Percentiles rank a stretch among this genome's conserved stretches.
Evolutionary conservation across 495 filamentous ascomycete genomes (phyloP).

Genomic region (Trichoderma reesei): DNA sequence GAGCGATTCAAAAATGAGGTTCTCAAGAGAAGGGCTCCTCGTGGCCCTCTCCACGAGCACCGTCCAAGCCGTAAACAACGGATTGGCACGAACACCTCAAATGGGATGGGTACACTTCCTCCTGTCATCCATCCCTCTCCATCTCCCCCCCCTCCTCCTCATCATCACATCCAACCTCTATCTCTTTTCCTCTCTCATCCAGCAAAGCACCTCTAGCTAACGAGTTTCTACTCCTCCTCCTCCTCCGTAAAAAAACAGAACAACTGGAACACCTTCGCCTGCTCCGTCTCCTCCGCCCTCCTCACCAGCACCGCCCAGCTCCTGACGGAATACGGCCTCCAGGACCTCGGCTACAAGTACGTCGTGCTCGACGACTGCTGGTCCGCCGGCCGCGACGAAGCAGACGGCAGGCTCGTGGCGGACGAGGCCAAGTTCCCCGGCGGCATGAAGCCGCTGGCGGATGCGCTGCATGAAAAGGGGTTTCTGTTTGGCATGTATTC

Average conservation of each 20-base stretch:
- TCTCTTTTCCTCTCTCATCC: no score
- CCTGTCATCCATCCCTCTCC: not conserved
- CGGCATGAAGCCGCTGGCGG: constrained; percentile 44
- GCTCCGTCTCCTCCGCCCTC: constrained; percentile 38
- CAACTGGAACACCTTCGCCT: constrained; percentile 46
- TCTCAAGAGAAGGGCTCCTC: not conserved
- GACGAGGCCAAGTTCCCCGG: constrained; percentile 46
- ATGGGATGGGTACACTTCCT: constrained; percentile 8
- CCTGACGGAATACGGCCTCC: constrained; percentile 39
- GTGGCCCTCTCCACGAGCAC: not conserved
- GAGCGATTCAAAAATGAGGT: not conserved
- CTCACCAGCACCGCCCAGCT: constrained; percentile 34
- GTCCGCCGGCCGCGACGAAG: constrained; percentile 32
- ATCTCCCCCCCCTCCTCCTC: not conserved
- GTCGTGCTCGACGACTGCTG: constrained; percentile 49
- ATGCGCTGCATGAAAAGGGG: constrained; percentile 43
- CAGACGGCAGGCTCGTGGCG: constrained; percentile 36
- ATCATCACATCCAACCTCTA: no score
- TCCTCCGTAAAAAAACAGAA: no score
- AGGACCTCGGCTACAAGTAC: constrained; percentile 47
- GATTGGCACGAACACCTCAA: not conserved
- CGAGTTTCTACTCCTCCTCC: no score
- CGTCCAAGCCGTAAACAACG: not conserved
- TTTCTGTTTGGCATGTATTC: constrained; percentile 53
- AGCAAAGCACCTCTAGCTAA: no score